Evolutionary conservation across 202 grass and related monocot genomes (phyloP).

Genomic region (Hordeum pubiflorum): DNA sequence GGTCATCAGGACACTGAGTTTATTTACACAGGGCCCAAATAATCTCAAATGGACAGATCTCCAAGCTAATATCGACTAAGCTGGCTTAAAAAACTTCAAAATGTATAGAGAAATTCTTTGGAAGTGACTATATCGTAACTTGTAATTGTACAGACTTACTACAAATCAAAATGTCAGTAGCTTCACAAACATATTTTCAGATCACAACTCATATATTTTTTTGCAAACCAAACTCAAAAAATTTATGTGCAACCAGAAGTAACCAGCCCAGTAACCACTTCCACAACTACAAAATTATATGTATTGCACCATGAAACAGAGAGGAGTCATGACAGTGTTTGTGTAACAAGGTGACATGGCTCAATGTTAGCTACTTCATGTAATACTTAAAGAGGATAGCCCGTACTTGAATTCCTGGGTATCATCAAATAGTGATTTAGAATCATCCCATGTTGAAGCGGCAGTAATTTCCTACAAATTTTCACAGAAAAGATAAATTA

Average conservation of each 20-base stretch:
- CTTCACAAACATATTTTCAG: background rate
- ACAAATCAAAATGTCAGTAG: background rate
- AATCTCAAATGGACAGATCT: background rate
- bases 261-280: background rate
- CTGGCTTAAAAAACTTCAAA: background rate
- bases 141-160: background rate
- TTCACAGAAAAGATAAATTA: conserved; percentile 24
- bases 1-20: background rate
- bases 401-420: conserved; percentile 80
- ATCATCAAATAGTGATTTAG: conserved; percentile 65
- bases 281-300: background rate
- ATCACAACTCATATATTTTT: conserved; percentile 3
- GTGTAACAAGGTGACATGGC: background rate
- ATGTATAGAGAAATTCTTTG: background rate
- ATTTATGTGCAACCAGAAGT: background rate
- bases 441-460: conserved; percentile 85
- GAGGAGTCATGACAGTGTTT: background rate
- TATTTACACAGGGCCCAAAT: background rate
- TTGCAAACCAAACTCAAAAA: background rate
- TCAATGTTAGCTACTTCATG: background rate
- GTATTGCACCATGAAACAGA: background rate
- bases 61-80: background rate
- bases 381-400: conserved; percentile 8
- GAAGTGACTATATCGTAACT: background rate
- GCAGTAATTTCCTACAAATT: conserved; percentile 62